Percentiles rank a stretch among this genome's conserved stretches.
phyloP scores from a whole-genome alignment of 2,329 filamentous ascomycete genomes.

The Xylariaceae sp. region DNA sequence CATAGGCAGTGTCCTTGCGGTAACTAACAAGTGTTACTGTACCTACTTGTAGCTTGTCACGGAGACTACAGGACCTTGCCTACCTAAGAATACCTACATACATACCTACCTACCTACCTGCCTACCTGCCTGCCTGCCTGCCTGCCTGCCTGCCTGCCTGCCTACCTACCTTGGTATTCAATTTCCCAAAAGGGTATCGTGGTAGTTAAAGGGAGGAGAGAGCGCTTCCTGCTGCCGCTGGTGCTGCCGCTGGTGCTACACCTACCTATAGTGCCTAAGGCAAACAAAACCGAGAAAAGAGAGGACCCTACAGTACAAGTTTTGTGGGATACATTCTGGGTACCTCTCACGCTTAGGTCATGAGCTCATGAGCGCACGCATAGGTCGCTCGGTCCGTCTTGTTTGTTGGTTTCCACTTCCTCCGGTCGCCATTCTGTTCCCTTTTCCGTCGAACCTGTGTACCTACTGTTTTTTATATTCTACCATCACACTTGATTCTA shows the following conservation, averaged over 20 bases:
- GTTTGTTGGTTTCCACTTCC: constrained; percentile 1
- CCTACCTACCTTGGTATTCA: not conserved
- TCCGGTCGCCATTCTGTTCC: not conserved
- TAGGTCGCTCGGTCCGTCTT: constrained; percentile 1
- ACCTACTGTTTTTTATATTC: not conserved
- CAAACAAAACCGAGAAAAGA: not conserved
- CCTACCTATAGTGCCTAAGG: not conserved
- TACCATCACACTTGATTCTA: not conserved
- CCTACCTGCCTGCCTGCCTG: no score
- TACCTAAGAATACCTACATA: not conserved
- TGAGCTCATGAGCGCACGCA: constrained; percentile 1
- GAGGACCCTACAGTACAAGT: not conserved
- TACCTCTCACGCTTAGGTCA: not conserved
- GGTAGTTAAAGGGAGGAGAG: not conserved
- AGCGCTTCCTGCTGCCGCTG: not conserved
- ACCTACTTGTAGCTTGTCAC: not conserved
- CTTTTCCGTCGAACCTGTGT: not conserved
- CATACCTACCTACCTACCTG: no score
- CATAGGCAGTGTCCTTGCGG: not conserved
- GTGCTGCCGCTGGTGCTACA: not conserved
- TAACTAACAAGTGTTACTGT: constrained; percentile 3
- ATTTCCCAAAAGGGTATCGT: not conserved
- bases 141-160: not conserved
- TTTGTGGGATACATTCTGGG: not conserved
- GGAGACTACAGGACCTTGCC: not conserved